phyloP scores from a whole-genome alignment of 768 basidiomycete genomes.

The Lactarius sanguifluus region DNA sequence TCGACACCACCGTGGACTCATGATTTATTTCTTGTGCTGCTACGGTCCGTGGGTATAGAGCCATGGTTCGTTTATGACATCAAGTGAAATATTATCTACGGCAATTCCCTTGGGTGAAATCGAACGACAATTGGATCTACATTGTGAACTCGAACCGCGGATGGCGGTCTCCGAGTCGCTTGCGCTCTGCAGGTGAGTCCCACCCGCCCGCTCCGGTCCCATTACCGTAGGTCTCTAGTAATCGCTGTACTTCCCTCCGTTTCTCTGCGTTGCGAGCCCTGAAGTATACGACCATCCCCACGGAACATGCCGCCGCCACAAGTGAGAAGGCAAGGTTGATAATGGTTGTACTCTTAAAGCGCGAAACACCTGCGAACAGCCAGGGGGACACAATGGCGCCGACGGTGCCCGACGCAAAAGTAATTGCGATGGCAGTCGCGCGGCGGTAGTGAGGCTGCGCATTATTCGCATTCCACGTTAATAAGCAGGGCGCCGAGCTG shows the following conservation, averaged over 20 bases:
- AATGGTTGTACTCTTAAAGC: neutral
- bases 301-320: too few relatives aligned
- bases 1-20: too few relatives aligned
- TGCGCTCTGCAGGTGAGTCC: neutral
- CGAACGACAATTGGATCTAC: too few relatives aligned
- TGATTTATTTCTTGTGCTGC: too few relatives aligned
- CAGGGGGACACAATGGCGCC: neutral
- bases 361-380: neutral
- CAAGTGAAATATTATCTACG: too few relatives aligned
- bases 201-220: neutral
- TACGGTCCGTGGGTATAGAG: too few relatives aligned
- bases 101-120: too few relatives aligned
- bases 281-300: too few relatives aligned
- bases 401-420: neutral
- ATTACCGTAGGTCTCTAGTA: neutral
- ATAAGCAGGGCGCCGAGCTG: neutral
- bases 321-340: neutral
- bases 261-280: too few relatives aligned
- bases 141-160: too few relatives aligned
- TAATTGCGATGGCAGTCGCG: neutral
- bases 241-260: too few relatives aligned
- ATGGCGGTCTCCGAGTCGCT: neutral
- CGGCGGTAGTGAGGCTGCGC: neutral
- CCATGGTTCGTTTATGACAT: too few relatives aligned
- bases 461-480: neutral